Evolutionary conservation across 768 basidiomycete species (phyloP), one percentile per base, ranked within the genome.

Genomic region (Dioszegia hungarica): DNA sequence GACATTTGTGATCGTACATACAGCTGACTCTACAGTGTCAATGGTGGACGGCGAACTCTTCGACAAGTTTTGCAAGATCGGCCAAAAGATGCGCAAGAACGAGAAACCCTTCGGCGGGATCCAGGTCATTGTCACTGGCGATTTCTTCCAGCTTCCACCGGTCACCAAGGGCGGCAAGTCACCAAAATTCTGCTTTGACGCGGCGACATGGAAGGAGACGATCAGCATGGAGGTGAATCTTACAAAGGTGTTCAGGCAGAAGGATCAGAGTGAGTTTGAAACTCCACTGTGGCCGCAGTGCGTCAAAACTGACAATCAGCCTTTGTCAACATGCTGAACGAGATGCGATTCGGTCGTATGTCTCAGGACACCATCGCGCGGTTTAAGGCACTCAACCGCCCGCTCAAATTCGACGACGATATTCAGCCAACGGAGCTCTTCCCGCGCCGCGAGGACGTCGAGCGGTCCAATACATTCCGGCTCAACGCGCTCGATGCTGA

Each of bases 91-190:
- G 34, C 79, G 88, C 44, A 84, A 83, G 61, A 82, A 80, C 1
- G 37, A 61, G 2, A 78, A 80, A 33, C 89, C 95, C 0, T 98
- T 97, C 59, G 95, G 95, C 34, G 95, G 90, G 1, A 93, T 98
- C 25, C 94, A 98, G 80, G 77, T 97, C 37, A 81, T 98, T 58
- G 86, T 97, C 22, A 94, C 92, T 1, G 95, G 95, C 8, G 95
- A 99, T 72, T 98, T 98, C 79, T 97, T 98, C 79, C 94, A 99
- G 74, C 82, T 99, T 4, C 95, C 95, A 0, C 95, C 95, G 1
- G 92, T 98, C 0, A 79, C 80, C 6, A 92, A 86, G 73, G 80
- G 81, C 24, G 69, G 70, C n/a, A 72, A 72, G 0, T 61, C 76
- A 50, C 83, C 88, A 39, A 90, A 86, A 68, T 98, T 97, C 67